Percentiles rank a stretch among this genome's conserved stretches.
Conservation (phyloP, 345 rosid genomes). For the Eucalyptus curtisii region DNA sequence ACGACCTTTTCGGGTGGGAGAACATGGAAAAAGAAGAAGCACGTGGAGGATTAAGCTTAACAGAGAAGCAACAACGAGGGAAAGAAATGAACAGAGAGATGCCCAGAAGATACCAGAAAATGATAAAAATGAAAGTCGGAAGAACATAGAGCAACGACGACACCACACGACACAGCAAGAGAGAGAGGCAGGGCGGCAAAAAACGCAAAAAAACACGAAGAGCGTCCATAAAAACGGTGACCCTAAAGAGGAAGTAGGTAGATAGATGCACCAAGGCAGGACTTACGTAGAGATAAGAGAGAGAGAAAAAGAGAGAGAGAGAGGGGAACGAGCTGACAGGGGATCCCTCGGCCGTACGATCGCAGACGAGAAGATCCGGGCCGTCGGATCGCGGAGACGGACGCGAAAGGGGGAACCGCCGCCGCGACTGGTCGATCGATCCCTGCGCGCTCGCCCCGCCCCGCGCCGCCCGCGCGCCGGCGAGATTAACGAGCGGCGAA, state of each 20-base stretch:
- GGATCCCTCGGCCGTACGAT: constrained; percentile 25
- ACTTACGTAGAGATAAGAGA: neutral
- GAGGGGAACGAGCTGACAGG: neutral
- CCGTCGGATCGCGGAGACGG: constrained; percentile 10
- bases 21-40: neutral
- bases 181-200: neutral
- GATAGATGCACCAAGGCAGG: neutral
- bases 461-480: neutral
- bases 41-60: neutral
- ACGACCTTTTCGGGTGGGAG: neutral
- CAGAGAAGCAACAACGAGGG: neutral
- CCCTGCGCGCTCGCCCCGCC: neutral
- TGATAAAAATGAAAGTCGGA: neutral
- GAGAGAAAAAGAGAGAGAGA: neutral
- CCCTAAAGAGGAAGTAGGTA: constrained; percentile 10
- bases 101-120: neutral
- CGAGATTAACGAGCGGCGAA: neutral
- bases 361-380: constrained; percentile 15
- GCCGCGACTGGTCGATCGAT: neutral
- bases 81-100: neutral
- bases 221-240: neutral
- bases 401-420: neutral
- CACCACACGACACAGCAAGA: neutral
- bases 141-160: neutral
- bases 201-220: neutral